These are phyloP conservation scores for Colletotrichum tropicale DNA, from an alignment of 2,329 filamentous ascomycete species.

Conservation along the genomic window DNA sequence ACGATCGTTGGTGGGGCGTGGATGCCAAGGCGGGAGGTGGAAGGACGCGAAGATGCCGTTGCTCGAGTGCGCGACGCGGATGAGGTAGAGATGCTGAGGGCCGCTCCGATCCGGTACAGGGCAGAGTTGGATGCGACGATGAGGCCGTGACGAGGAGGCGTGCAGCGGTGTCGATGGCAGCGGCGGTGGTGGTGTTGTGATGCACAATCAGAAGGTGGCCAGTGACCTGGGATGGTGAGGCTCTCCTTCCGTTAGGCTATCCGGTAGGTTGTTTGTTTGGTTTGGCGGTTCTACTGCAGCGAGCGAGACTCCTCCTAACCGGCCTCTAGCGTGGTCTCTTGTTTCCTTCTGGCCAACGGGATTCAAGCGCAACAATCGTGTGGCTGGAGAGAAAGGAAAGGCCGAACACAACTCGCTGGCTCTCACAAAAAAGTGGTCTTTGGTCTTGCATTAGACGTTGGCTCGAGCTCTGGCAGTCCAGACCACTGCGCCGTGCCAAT, in stretches of 20 bases:
- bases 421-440: background rate
- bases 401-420: background rate
- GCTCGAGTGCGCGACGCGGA: background rate
- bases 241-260: conserved; percentile 3
- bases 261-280: background rate
- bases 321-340: background rate
- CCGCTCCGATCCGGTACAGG: background rate
- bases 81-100: background rate
- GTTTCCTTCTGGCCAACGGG: background rate
- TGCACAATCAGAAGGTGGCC: background rate
- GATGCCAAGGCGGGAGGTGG: conserved; percentile 8
- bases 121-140: background rate
- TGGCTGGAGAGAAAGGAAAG: conserved; percentile 6
- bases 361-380: background rate
- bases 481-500: background rate
- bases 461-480: conserved; percentile 8
- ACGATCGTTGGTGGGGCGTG: conserved; percentile 17
- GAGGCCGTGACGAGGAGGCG: background rate
- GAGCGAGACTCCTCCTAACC: background rate
- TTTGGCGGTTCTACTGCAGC: background rate
- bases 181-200: background rate
- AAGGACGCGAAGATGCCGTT: background rate
- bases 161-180: background rate
- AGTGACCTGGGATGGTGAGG: conserved; percentile 4
- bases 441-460: conserved; percentile 20